A percentile compares a stretch with the other conserved stretches of the same genome.
Evolutionary conservation across 257 asterid species (phyloP).

Genomic region (Sherardia arvensis): DNA sequence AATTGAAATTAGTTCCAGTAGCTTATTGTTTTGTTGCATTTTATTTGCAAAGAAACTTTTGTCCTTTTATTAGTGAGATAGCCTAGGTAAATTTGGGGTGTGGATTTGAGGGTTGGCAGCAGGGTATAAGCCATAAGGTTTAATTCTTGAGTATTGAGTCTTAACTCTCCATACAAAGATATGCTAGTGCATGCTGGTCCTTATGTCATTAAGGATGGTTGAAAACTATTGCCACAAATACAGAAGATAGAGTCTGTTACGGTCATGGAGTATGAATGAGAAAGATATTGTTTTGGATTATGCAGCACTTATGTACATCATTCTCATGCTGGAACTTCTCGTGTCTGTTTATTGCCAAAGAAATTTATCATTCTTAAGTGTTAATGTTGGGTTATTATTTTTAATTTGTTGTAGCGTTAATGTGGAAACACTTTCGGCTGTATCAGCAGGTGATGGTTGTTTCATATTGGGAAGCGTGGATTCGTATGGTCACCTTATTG

Average conservation of each 20-base stretch:
- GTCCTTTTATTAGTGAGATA: too few relatives aligned
- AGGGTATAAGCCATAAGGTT: too few relatives aligned
- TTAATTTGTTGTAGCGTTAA: background rate
- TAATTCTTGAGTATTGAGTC: too few relatives aligned
- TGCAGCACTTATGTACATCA: background rate
- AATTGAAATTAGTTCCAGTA: background rate
- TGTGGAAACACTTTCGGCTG: background rate
- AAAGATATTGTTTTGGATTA: background rate
- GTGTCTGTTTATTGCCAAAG: background rate
- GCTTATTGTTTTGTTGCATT: background rate
- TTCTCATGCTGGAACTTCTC: background rate
- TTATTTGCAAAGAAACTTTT: background rate
- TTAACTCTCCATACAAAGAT: background rate
- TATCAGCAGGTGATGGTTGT: constrained; percentile 44
- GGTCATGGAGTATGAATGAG: background rate
- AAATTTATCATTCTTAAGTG: background rate
- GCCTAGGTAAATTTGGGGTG: background rate
- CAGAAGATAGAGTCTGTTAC: background rate
- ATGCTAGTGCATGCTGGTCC: background rate
- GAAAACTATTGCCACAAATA: background rate
- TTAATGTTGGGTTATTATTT: too few relatives aligned
- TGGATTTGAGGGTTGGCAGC: background rate
- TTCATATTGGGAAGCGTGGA: constrained; percentile 84
- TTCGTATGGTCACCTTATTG: constrained; percentile 78
- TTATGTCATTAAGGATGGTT: background rate